Percentiles rank a stretch among this genome's conserved stretches.
Conservation (phyloP, 2,329 filamentous ascomycete species). For the Cladobotryum mycophilum region DNA sequence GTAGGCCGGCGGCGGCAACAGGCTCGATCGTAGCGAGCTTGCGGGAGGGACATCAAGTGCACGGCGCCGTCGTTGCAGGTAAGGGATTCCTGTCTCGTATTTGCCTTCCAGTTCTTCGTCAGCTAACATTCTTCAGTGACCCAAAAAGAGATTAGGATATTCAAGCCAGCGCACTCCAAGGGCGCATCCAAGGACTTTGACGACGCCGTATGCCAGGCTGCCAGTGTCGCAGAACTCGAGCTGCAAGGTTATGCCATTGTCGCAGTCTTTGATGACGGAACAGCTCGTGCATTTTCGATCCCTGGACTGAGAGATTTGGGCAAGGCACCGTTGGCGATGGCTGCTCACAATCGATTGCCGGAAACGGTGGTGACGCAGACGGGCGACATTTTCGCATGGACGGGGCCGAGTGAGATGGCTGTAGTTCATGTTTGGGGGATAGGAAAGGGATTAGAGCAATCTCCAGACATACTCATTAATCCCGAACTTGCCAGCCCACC, state of each 20-base stretch:
- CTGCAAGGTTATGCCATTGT: slow-evolving; percentile 73
- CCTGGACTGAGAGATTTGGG: slow-evolving; percentile 82
- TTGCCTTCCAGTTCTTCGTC: neutral
- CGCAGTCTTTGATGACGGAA: slow-evolving; percentile 78
- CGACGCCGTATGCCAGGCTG: slow-evolving; percentile 72
- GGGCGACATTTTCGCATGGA: slow-evolving; percentile 83
- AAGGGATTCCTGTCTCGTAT: slow-evolving; percentile 24
- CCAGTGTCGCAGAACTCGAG: slow-evolving; percentile 68
- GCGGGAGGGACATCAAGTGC: slow-evolving; percentile 64
- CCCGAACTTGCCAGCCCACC: slow-evolving; percentile 65
- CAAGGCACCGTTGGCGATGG: slow-evolving; percentile 56
- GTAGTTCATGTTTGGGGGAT: slow-evolving; percentile 81
- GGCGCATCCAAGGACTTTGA: slow-evolving; percentile 92
- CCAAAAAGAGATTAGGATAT: slow-evolving; percentile 74
- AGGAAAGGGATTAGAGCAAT: slow-evolving; percentile 56
- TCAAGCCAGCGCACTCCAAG: slow-evolving; percentile 77
- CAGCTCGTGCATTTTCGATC: slow-evolving; percentile 74
- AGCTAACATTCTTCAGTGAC: slow-evolving; percentile 43
- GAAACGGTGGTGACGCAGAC: slow-evolving; percentile 66
- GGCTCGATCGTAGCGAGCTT: slow-evolving; percentile 70
- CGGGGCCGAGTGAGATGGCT: slow-evolving; percentile 77
- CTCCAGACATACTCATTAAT: slow-evolving; percentile 72
- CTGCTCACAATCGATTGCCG: slow-evolving; percentile 67
- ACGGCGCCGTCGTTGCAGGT: slow-evolving; percentile 75
- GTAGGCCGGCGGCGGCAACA: slow-evolving; percentile 68